Evolutionary conservation across 1,284 basidiomycete genomes (phyloP).

Genomic region (Malassezia arunalokei): DNA sequence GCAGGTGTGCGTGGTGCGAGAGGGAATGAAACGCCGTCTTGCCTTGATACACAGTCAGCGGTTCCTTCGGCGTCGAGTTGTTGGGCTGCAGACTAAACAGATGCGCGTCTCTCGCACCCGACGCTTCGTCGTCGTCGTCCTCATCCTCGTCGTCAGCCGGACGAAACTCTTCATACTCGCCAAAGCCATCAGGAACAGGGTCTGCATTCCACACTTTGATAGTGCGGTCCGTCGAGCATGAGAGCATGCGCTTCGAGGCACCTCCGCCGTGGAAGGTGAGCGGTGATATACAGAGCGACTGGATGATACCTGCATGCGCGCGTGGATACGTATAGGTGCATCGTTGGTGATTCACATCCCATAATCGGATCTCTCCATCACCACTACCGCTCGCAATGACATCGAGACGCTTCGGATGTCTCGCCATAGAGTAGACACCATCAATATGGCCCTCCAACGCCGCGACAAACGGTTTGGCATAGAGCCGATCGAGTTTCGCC

Average conservation of each 20-base stretch:
- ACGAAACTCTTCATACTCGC: constrained; percentile 35
- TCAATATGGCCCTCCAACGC: constrained; percentile 85
- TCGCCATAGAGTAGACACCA: constrained; percentile 77
- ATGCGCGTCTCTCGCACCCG: constrained; percentile 22
- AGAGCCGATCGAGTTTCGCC: constrained; percentile 90
- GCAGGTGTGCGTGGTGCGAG: constrained; percentile 77
- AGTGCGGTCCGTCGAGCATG: constrained; percentile 79
- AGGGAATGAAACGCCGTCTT: constrained; percentile 57
- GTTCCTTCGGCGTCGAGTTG: constrained; percentile 27
- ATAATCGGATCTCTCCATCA: constrained; percentile 84
- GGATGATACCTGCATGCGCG: constrained; percentile 82
- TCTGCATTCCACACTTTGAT: constrained; percentile 74
- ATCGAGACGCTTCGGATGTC: constrained; percentile 64
- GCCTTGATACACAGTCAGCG: constrained; percentile 36
- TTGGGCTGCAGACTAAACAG: constrained; percentile 32
- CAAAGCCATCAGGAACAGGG: constrained; percentile 38
- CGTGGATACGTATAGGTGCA: constrained; percentile 60
- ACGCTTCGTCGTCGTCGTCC: constrained; percentile 38
- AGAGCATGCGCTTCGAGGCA: constrained; percentile 58
- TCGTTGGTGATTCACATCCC: constrained; percentile 64
- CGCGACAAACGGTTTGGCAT: constrained; percentile 88
- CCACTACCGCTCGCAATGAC: constrained; percentile 85
- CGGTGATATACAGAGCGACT: constrained; percentile 62
- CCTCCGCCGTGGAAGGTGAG: constrained; percentile 42
- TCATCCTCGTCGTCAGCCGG: constrained; percentile 38